Conservation (phyloP, 225 moss, liverwort and hornwort species). For the Pseudoscleropodium purum region DNA sequence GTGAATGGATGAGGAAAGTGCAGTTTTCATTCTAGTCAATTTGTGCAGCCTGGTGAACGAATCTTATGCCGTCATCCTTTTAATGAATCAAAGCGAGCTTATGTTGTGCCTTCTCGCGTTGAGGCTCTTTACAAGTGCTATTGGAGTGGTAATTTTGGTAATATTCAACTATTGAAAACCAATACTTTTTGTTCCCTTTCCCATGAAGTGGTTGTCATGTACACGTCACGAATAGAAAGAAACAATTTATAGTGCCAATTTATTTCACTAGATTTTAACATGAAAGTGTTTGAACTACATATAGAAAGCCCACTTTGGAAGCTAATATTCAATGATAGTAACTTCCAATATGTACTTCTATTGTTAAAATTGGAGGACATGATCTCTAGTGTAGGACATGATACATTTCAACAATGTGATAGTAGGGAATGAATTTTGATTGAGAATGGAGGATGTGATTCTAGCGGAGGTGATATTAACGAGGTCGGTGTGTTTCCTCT, state of each 20-base stretch:
- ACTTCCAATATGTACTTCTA: not conserved
- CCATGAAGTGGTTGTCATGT: not conserved
- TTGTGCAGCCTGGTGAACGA: slow-evolving; percentile 67
- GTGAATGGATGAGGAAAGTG: not conserved
- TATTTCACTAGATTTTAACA: not conserved
- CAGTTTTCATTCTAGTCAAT: not conserved
- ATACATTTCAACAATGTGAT: not conserved
- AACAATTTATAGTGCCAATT: not conserved
- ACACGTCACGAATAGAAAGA: not conserved
- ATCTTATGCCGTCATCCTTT: slow-evolving; percentile 98
- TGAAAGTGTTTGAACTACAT: not conserved
- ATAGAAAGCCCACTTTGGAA: not conserved
- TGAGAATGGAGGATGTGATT: not conserved
- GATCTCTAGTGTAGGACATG: not conserved
- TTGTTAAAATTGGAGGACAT: not conserved
- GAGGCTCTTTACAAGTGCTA: slow-evolving; percentile 90
- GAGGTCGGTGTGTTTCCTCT: not conserved
- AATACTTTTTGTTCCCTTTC: not conserved
- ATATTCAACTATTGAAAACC: not conserved
- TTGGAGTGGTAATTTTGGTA: slow-evolving; percentile 71
- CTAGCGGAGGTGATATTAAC: not conserved
- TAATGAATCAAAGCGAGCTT: slow-evolving; percentile 83
- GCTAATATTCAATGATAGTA: not conserved
- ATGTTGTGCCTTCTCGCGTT: slow-evolving; percentile 77
- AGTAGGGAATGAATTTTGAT: not conserved